These are phyloP conservation scores for Podila horticola DNA, from an alignment of 192 early-diverging fungal species.

Conservation along the genomic window DNA sequence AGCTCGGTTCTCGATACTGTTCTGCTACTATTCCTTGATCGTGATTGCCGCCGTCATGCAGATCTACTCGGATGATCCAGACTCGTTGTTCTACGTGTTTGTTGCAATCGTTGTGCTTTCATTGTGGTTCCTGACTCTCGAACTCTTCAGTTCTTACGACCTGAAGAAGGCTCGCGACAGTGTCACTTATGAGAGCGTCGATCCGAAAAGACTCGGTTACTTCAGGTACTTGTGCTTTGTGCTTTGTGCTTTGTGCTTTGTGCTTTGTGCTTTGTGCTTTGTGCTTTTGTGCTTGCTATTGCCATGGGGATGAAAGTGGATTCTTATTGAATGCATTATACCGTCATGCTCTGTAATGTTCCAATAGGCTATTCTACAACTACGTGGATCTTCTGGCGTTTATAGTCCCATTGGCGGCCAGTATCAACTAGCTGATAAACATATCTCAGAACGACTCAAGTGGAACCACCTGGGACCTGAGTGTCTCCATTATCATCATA, in stretches of 20 bases:
- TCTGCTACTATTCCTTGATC: slow-evolving; percentile 3
- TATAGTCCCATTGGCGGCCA: neutral
- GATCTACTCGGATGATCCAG: neutral
- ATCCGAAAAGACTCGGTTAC: too few relatives aligned
- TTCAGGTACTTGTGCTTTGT: too few relatives aligned
- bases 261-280: too few relatives aligned
- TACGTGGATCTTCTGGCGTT: neutral
- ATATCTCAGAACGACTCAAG: neutral
- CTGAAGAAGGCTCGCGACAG: too few relatives aligned
- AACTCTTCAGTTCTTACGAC: neutral
- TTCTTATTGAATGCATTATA: neutral
- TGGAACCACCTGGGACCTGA: neutral
- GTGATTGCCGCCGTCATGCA: neutral
- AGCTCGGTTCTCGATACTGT: neutral
- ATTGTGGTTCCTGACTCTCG: neutral
- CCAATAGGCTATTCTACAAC: neutral
- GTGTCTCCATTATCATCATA: neutral
- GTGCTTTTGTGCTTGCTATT: too few relatives aligned
- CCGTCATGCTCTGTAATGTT: too few relatives aligned
- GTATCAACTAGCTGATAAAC: neutral
- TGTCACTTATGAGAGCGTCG: neutral
- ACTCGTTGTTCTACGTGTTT: neutral
- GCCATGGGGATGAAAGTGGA: neutral
- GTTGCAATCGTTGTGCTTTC: neutral
- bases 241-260: too few relatives aligned